Evolutionary conservation across 2,329 filamentous ascomycete species (phyloP).

Genomic region (Arthrobotrys iridis): DNA sequence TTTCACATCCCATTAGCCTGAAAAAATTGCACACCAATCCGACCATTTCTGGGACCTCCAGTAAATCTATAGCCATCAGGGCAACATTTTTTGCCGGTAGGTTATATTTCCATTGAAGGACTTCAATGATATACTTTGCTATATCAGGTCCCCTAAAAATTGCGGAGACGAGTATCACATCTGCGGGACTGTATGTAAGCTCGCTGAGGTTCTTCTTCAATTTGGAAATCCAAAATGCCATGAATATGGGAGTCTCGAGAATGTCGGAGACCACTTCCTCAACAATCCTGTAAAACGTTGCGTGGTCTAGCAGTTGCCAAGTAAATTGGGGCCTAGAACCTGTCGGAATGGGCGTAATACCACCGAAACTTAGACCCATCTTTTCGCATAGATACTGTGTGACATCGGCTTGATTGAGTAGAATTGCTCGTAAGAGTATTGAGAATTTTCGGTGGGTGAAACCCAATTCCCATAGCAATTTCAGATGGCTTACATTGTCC

Average conservation of each 20-base stretch:
- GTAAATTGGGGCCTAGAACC: background rate
- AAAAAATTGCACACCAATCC: too few species aligned
- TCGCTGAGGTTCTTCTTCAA: too few species aligned
- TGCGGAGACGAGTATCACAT: background rate
- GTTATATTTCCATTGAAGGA: background rate
- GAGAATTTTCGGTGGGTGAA: too few species aligned
- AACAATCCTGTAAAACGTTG: background rate
- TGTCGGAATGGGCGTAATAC: background rate
- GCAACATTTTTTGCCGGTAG: background rate
- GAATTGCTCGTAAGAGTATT: too few species aligned
- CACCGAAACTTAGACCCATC: background rate
- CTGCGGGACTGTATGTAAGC: background rate
- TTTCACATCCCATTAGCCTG: background rate
- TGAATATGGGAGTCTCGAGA: background rate
- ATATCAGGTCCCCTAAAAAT: background rate
- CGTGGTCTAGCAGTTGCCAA: background rate
- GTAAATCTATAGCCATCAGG: background rate
- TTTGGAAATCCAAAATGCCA: too few species aligned
- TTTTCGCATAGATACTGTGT: background rate
- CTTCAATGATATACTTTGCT: background rate
- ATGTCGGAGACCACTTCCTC: background rate
- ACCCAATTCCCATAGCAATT: too few species aligned
- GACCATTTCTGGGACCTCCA: too few species aligned
- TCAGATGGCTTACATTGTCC: too few species aligned
- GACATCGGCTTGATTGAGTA: too few species aligned